Conservation (phyloP, 139 green algal species). For the Coccomyxa sp. region DNA sequence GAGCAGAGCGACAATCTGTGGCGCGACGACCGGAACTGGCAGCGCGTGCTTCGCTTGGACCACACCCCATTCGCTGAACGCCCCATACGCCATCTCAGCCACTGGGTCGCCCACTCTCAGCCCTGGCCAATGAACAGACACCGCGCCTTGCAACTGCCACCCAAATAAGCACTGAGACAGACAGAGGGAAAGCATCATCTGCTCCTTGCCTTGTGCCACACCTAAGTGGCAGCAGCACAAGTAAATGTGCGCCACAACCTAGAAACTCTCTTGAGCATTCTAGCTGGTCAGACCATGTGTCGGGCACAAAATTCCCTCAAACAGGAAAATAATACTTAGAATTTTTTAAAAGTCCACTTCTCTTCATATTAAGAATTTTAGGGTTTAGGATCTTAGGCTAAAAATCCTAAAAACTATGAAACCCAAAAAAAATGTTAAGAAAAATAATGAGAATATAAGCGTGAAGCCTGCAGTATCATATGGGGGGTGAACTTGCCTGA, state of each 20-base stretch:
- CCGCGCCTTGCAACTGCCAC: not conserved
- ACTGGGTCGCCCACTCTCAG: conserved; percentile 51
- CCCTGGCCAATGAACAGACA: conserved; percentile 11
- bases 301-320: too few relatives aligned
- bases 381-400: too few relatives aligned
- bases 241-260: not conserved
- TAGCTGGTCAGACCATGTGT: too few relatives aligned
- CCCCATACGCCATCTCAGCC: conserved; percentile 64
- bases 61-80: conserved; percentile 54
- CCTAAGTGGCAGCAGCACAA: too few relatives aligned
- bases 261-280: not conserved
- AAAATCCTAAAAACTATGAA: too few relatives aligned
- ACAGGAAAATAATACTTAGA: too few relatives aligned
- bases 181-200: not conserved
- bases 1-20: conserved; percentile 76
- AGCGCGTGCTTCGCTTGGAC: conserved; percentile 34
- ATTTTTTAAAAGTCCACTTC: too few relatives aligned
- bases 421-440: too few relatives aligned
- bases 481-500: not conserved
- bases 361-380: too few relatives aligned
- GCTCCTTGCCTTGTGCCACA: not conserved
- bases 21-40: conserved; percentile 32
- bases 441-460: not conserved
- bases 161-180: not conserved
- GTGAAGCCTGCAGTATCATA: not conserved